These are phyloP conservation scores for Claviceps cyperi DNA, from an alignment of 2,329 filamentous ascomycete genomes.

Conservation along the genomic window DNA sequence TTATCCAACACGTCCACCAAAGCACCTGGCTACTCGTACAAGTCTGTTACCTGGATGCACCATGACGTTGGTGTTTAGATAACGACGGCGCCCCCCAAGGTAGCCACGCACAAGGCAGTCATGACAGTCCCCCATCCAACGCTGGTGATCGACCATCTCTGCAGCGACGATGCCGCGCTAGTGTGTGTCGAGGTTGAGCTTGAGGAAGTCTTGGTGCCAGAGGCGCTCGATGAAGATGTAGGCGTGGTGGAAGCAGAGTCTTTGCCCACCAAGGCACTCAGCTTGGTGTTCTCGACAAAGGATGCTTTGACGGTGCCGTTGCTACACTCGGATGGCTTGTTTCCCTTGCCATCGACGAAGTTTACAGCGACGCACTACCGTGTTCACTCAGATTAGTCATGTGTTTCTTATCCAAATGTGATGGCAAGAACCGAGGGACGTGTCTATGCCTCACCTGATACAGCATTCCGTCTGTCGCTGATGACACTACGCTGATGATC, in stretches of 20 bases:
- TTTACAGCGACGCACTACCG: constrained; percentile 38
- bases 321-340: constrained; percentile 18
- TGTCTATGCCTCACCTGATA: constrained; percentile 32
- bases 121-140: constrained; percentile 11
- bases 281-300: constrained; percentile 18
- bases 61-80: constrained; percentile 8
- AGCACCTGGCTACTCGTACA: neutral
- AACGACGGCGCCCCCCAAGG: constrained; percentile 16
- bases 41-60: neutral
- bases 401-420: neutral
- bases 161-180: constrained; percentile 13
- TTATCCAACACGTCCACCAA: neutral
- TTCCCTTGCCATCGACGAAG: constrained; percentile 32
- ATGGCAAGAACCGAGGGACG: neutral
- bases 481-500: constrained; percentile 35
- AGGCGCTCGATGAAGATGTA: neutral
- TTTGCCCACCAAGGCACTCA: constrained; percentile 19
- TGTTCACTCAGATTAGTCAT: neutral
- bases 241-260: constrained; percentile 2
- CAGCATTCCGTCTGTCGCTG: constrained; percentile 39
- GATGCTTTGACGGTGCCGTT: constrained; percentile 20
- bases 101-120: constrained; percentile 14
- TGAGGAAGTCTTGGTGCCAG: constrained; percentile 9
- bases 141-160: constrained; percentile 5
- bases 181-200: constrained; percentile 9